A percentile compares a stretch with the other conserved stretches of the same genome.
Conservation (phyloP, 768 basidiomycete genomes). For the Lactarius psammicola region DNA sequence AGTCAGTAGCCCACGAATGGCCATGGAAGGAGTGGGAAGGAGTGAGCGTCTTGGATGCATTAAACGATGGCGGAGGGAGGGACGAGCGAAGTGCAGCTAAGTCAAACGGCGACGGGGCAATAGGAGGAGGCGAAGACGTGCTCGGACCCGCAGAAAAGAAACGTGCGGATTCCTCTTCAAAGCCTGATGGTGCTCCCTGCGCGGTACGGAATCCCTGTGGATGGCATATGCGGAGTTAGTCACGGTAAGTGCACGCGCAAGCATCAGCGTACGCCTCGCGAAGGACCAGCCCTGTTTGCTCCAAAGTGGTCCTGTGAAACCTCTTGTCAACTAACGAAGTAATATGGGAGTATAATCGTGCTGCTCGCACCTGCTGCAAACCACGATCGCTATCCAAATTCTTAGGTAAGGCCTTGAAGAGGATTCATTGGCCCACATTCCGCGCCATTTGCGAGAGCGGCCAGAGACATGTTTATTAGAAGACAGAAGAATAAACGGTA, state of each 20-base stretch:
- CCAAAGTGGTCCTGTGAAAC: slow-evolving; percentile 65
- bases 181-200: slow-evolving; percentile 37
- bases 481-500: not conserved
- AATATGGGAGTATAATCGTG: not conserved
- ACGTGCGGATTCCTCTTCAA: slow-evolving; percentile 63
- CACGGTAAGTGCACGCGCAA: not conserved
- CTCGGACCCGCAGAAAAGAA: slow-evolving; percentile 53
- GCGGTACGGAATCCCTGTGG: slow-evolving; percentile 22
- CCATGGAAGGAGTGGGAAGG: slow-evolving; percentile 28
- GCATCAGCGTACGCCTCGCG: slow-evolving; percentile 51
- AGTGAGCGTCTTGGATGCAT: slow-evolving; percentile 19
- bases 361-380: slow-evolving; percentile 62
- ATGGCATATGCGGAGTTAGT: not conserved
- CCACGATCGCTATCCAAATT: slow-evolving; percentile 78
- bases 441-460: slow-evolving; percentile 70
- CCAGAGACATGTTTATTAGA: slow-evolving; percentile 59
- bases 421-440: slow-evolving; percentile 89
- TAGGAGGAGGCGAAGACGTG: slow-evolving; percentile 38
- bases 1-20: slow-evolving; percentile 62
- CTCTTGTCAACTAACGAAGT: slow-evolving; percentile 3
- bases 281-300: slow-evolving; percentile 56
- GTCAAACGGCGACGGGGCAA: slow-evolving; percentile 52
- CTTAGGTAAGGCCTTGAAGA: slow-evolving; percentile 74
- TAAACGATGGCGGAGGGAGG: slow-evolving; percentile 39
- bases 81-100: slow-evolving; percentile 53